Percentiles rank a stretch among this genome's conserved stretches.
phyloP scores from a whole-genome alignment of 1,284 basidiomycete genomes.

The Pseudozyma sp. region DNA sequence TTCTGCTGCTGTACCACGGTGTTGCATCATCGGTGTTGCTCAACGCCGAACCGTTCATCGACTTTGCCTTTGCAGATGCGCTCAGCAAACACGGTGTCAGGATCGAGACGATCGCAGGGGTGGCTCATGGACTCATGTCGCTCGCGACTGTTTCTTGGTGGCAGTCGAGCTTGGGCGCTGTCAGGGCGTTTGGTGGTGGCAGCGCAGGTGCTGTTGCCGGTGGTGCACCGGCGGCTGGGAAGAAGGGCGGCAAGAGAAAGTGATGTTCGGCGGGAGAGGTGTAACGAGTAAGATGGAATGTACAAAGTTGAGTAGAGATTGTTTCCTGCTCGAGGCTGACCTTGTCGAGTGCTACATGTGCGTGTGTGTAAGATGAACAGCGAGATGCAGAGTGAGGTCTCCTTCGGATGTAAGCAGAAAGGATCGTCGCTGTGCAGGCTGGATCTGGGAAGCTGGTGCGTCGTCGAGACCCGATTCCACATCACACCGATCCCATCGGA shows the following conservation, averaged over 20 bases:
- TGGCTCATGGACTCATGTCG: conserved; percentile 45
- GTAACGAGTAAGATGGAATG: background rate
- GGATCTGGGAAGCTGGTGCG: too few relatives aligned
- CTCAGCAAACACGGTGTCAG: conserved; percentile 72
- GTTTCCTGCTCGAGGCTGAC: too few relatives aligned
- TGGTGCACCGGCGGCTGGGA: background rate
- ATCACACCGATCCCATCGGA: too few relatives aligned
- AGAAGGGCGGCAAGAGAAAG: conserved; percentile 25
- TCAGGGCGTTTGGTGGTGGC: conserved; percentile 20
- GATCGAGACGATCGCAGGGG: conserved; percentile 33
- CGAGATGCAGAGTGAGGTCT: too few relatives aligned
- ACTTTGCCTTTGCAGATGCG: conserved; percentile 76
- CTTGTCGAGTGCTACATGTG: too few relatives aligned
- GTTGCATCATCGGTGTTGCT: conserved; percentile 79
- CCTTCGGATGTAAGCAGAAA: too few relatives aligned
- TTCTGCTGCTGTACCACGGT: conserved; percentile 80
- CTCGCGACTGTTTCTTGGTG: conserved; percentile 46
- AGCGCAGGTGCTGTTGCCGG: conserved; percentile 5
- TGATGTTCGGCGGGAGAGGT: background rate
- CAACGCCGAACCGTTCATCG: conserved; percentile 81
- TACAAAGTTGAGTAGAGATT: too few relatives aligned
- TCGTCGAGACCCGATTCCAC: too few relatives aligned
- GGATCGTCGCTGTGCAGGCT: too few relatives aligned
- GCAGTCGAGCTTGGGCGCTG: conserved; percentile 36
- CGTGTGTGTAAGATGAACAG: too few relatives aligned